Conservation (phyloP, 1,284 basidiomycete species). For the Trichosporon faecale region DNA sequence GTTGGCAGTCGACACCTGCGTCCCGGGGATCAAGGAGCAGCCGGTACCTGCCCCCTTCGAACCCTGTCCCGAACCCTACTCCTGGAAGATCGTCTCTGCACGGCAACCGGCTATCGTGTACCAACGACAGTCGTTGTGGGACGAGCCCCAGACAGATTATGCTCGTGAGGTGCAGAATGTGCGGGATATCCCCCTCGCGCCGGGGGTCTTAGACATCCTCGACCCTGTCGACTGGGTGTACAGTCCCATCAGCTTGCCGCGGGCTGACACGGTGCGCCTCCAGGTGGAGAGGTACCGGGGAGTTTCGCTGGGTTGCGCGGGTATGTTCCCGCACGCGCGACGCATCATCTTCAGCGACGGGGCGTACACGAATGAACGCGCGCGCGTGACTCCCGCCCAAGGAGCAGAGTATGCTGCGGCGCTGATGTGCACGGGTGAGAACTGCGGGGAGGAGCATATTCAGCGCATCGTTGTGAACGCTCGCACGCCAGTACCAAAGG, state of each 20-base stretch:
- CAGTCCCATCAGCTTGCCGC: neutral
- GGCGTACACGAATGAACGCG: neutral
- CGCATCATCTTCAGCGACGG: neutral
- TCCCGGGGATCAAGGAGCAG: neutral
- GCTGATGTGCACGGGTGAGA: neutral
- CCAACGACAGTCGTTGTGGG: neutral
- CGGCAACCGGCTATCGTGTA: neutral
- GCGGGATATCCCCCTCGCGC: neutral
- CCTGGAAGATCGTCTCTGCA: neutral
- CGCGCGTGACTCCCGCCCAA: neutral
- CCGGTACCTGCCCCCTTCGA: neutral
- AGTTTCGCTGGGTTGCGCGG: neutral
- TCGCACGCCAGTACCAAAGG: neutral
- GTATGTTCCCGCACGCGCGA: neutral
- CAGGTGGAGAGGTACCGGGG: neutral
- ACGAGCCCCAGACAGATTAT: neutral
- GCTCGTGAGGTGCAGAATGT: neutral
- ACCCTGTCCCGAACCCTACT: neutral
- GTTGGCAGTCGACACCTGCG: neutral
- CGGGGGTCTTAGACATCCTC: neutral
- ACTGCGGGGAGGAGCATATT: neutral
- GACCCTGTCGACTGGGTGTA: neutral
- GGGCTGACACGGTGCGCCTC: neutral
- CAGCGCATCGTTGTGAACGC: neutral
- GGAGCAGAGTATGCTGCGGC: no score